phyloP scores from a whole-genome alignment of 2,329 filamentous ascomycete genomes.

The Alternaria atra region DNA sequence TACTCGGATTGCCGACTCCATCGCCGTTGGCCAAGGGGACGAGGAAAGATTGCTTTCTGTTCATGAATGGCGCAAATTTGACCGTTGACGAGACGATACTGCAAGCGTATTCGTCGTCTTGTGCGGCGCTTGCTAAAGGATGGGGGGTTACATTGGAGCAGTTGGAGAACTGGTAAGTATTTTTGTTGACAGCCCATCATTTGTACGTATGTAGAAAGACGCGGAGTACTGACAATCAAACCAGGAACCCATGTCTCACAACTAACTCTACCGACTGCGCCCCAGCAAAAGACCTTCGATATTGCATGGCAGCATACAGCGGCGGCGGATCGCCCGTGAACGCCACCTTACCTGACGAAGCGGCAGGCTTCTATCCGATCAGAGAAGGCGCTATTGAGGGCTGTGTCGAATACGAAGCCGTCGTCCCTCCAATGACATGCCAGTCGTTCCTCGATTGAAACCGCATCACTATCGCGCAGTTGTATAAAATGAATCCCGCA shows the following conservation, averaged over 20 bases:
- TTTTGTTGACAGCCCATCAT: background rate
- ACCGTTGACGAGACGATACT: background rate
- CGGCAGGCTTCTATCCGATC: conserved; percentile 12
- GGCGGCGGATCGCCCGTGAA: conserved; percentile 6
- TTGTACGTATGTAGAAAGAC: too few relatives aligned
- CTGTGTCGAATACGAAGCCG: conserved; percentile 16
- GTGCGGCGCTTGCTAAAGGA: conserved; percentile 7
- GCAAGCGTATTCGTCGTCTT: background rate
- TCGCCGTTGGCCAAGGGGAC: background rate
- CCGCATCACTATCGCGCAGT: conserved; percentile 12
- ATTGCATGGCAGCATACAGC: conserved; percentile 16
- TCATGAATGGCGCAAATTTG: background rate
- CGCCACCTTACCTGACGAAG: conserved; percentile 10
- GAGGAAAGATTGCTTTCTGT: background rate
- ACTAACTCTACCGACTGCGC: conserved; percentile 15
- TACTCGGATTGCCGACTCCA: background rate
- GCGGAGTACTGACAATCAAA: conserved; percentile 7
- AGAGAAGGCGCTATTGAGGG: conserved; percentile 14
- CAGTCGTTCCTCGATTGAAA: conserved; percentile 14
- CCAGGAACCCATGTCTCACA: conserved; percentile 10
- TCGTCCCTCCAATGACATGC: conserved; percentile 13
- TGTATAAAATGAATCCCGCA: conserved; percentile 11
- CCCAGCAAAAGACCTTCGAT: conserved; percentile 15
- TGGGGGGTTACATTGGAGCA: conserved; percentile 11
- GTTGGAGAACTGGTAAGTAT: conserved; percentile 14